Percentiles rank a stretch among this genome's conserved stretches.
Conservation (phyloP, 1,284 basidiomycete genomes). For the Entoloma clypeatum region DNA sequence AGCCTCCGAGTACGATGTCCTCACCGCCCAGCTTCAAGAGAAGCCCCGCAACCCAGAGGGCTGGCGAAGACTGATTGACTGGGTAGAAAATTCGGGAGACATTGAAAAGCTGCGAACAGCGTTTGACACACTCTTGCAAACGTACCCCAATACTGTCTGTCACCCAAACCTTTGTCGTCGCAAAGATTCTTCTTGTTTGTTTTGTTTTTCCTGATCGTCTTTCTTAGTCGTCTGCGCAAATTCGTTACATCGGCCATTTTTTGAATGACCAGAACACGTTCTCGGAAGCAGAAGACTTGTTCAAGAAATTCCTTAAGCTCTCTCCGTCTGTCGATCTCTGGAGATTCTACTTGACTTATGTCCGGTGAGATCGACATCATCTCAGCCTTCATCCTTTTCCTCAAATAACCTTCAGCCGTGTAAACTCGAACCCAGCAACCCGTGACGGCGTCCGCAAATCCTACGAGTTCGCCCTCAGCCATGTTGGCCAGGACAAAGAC, state of each 20-base stretch:
- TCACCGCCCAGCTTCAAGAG: slow-evolving; percentile 32
- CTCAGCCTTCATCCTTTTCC: neutral
- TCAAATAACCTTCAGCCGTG: slow-evolving; percentile 36
- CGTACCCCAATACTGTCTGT: slow-evolving; percentile 77
- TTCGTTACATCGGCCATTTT: slow-evolving; percentile 81
- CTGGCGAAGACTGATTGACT: slow-evolving; percentile 65
- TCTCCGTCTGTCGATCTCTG: slow-evolving; percentile 86
- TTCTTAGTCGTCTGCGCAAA: slow-evolving; percentile 66
- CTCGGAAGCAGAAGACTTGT: slow-evolving; percentile 71
- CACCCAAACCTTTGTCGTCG: slow-evolving; percentile 17
- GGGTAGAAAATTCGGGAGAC: slow-evolving; percentile 65
- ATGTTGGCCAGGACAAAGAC: slow-evolving; percentile 85
- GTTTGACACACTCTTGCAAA: slow-evolving; percentile 71
- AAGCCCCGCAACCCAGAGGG: slow-evolving; percentile 55
- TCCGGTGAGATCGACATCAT: slow-evolving; percentile 49
- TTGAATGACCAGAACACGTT: slow-evolving; percentile 58
- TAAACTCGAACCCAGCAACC: slow-evolving; percentile 53
- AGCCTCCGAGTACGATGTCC: slow-evolving; percentile 33
- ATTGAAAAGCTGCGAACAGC: slow-evolving; percentile 64
- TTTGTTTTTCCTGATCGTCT: slow-evolving; percentile 13
- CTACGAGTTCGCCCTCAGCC: slow-evolving; percentile 91
- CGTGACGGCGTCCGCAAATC: slow-evolving; percentile 80
- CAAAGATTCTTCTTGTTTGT: slow-evolving; percentile 1
- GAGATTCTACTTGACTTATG: slow-evolving; percentile 82
- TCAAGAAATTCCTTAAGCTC: slow-evolving; percentile 76